A percentile compares a stretch with the other conserved stretches of the same genome.
phyloP scores from a whole-genome alignment of 176 grass and related monocot genomes.

The Aegilops speltoides region DNA sequence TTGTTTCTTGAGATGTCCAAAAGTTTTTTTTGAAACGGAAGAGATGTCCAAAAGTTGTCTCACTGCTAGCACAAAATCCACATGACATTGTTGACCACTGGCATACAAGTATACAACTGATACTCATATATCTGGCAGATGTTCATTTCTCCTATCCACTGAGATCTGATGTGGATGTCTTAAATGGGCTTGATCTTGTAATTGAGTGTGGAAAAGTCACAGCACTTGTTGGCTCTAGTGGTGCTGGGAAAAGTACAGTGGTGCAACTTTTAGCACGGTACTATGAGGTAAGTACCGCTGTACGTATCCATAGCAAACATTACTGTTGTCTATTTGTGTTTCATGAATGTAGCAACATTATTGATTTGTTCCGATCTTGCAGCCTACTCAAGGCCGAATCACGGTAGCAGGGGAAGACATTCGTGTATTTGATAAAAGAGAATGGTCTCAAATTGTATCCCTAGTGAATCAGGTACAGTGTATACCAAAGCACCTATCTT shows the following conservation, averaged over 20 bases:
- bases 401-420: conserved; percentile 95
- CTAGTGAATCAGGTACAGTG: conserved; percentile 83
- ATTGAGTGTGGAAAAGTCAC: conserved; percentile 91
- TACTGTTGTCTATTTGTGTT: not conserved
- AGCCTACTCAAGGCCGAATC: conserved; percentile 88
- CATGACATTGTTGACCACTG: not conserved
- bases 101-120: conserved; percentile 23
- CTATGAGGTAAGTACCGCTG: conserved; percentile 66
- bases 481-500: conserved; percentile 9
- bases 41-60: not conserved
- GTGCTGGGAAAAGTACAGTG: conserved; percentile 93
- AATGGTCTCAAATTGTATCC: conserved; percentile 90
- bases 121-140: conserved; percentile 53
- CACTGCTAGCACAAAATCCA: not conserved
- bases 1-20: conserved; percentile 11
- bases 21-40: no score
- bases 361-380: conserved; percentile 26
- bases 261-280: conserved; percentile 94
- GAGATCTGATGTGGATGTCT: conserved; percentile 81
- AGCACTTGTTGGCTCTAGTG: conserved; percentile 93
- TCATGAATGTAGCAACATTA: conserved; percentile 30
- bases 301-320: conserved; percentile 21
- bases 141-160: conserved; percentile 94
- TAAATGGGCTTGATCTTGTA: conserved; percentile 84
- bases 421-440: conserved; percentile 92